These are phyloP conservation scores for Beauveria australis DNA, from an alignment of 2,329 filamentous ascomycete genomes.

Conservation along the genomic window DNA sequence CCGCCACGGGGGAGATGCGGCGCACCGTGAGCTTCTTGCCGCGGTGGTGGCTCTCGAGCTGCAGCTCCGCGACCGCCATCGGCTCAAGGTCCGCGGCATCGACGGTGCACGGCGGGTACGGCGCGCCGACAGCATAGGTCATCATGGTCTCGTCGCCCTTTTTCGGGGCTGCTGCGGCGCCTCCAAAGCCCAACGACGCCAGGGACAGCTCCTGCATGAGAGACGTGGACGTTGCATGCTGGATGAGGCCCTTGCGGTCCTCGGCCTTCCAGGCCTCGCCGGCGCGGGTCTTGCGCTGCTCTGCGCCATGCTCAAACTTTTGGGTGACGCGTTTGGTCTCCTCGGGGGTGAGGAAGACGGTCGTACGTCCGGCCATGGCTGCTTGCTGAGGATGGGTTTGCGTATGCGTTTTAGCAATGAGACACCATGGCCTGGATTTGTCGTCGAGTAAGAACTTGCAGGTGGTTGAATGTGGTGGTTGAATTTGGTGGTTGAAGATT, in stretches of 20 bases:
- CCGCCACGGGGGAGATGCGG: slow-evolving; percentile 20
- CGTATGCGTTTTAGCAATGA: neutral
- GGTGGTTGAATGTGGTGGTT: neutral
- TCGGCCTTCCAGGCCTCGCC: slow-evolving; percentile 16
- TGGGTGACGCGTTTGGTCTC: slow-evolving; percentile 22
- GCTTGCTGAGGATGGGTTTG: neutral
- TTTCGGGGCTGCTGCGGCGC: slow-evolving; percentile 11
- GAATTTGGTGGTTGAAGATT: neutral
- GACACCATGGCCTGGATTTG: neutral
- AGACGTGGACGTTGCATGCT: slow-evolving; percentile 21
- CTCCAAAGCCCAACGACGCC: slow-evolving; percentile 15
- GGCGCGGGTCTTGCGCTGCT: slow-evolving; percentile 17
- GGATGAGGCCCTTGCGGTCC: slow-evolving; percentile 16
- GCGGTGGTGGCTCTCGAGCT: slow-evolving; percentile 23
- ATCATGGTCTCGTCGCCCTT: slow-evolving; percentile 18
- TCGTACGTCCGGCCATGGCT: slow-evolving; percentile 19
- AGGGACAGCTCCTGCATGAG: slow-evolving; percentile 25
- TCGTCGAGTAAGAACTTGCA: neutral
- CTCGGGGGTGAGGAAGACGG: slow-evolving; percentile 24
- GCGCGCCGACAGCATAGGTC: slow-evolving; percentile 20
- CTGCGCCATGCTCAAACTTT: slow-evolving; percentile 15
- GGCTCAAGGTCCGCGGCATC: slow-evolving; percentile 16
- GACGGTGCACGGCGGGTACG: slow-evolving; percentile 19
- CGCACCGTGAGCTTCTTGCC: slow-evolving; percentile 19
- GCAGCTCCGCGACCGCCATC: slow-evolving; percentile 19